Conservation (phyloP, 192 early-diverging fungal species). For the Dissophora globulifera region DNA sequence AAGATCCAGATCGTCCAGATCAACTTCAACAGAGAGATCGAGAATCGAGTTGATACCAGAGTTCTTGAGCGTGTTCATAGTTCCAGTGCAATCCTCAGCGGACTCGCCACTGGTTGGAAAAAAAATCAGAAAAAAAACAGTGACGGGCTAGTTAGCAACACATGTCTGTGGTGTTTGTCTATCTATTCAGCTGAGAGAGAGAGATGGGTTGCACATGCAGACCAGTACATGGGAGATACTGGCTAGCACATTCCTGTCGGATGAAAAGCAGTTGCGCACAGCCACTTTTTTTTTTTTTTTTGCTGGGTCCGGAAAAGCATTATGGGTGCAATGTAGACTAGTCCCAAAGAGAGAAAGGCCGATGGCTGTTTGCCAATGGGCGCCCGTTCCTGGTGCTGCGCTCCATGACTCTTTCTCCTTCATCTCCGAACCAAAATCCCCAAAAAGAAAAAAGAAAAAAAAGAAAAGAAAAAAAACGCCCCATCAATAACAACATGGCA, state of each 20-base stretch:
- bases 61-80: slow-evolving; percentile 75
- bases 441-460: too few relatives aligned
- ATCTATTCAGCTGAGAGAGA: slow-evolving; percentile 26
- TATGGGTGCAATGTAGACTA: neutral
- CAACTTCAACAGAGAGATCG: slow-evolving; percentile 89
- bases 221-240: too few relatives aligned
- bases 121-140: neutral
- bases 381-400: too few relatives aligned
- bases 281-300: neutral
- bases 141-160: neutral
- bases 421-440: too few relatives aligned
- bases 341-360: too few relatives aligned
- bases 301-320: neutral
- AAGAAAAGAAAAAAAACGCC: neutral
- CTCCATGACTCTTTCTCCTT: too few relatives aligned
- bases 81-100: slow-evolving; percentile 81
- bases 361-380: too few relatives aligned
- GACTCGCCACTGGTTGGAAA: slow-evolving; percentile 82
- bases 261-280: slow-evolving; percentile 14
- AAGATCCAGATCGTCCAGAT: slow-evolving; percentile 67
- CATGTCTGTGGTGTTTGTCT: neutral
- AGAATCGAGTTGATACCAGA: slow-evolving; percentile 86
- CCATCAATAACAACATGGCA: neutral
- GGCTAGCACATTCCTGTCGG: too few relatives aligned
- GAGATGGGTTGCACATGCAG: too few relatives aligned